phyloP scores from a whole-genome alignment of 352 stramenopile species.

The Phytopythium ostracodes region DNA sequence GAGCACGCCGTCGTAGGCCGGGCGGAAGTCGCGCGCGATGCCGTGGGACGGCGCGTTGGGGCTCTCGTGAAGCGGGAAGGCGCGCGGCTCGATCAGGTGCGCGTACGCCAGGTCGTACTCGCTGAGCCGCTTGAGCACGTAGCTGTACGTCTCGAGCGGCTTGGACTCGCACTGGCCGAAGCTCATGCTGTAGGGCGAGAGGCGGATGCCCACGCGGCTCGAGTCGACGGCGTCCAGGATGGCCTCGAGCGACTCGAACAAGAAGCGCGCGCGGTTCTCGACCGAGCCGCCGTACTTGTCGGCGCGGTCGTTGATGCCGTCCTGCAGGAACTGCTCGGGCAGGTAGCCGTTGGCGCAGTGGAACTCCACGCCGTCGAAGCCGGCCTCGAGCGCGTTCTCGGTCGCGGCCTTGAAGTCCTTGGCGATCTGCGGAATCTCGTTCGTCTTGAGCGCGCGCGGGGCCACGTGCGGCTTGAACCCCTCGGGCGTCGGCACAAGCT shows the following conservation, averaged over 20 bases:
- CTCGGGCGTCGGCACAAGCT: conserved; percentile 20
- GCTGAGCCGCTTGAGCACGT: conserved; percentile 33
- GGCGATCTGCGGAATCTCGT: conserved; percentile 71
- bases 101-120: conserved; percentile 42
- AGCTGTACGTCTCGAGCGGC: conserved; percentile 28
- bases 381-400: conserved; percentile 60
- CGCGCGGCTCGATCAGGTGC: conserved; percentile 43
- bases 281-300: conserved; percentile 78
- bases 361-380: conserved; percentile 55
- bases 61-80: conserved; percentile 24
- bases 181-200: conserved; percentile 28
- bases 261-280: conserved; percentile 26
- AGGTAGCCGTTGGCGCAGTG: conserved; percentile 90
- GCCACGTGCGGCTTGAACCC: conserved; percentile 28
- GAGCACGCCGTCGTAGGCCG: conserved; percentile 46
- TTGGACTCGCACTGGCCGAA: conserved; percentile 37
- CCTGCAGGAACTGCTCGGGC: conserved; percentile 85
- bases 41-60: conserved; percentile 26
- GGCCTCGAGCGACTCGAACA: conserved; percentile 52
- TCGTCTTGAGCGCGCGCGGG: conserved; percentile 52
- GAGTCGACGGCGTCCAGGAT: conserved; percentile 35
- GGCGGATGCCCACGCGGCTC: conserved; percentile 27
- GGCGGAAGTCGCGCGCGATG: conserved; percentile 39
- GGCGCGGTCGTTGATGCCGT: conserved; percentile 64
- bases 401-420: conserved; percentile 68